A percentile compares a stretch with the other conserved stretches of the same genome.
These are phyloP conservation scores for Fusarium sp. DNA, from an alignment of 2,329 filamentous ascomycete species.

Conservation along the genomic window DNA sequence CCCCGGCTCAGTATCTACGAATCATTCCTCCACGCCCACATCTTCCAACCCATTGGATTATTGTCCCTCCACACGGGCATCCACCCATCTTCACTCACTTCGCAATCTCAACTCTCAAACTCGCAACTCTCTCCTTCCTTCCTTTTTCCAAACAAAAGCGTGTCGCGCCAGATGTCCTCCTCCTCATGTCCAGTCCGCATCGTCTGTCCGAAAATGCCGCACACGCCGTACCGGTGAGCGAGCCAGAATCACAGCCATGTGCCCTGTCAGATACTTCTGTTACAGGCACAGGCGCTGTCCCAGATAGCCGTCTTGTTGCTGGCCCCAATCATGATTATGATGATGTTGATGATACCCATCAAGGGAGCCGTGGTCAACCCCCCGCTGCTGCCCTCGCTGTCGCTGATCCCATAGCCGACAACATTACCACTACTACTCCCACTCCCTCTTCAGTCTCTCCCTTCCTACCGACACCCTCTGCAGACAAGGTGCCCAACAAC, in stretches of 20 bases:
- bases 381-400: constrained; percentile 29
- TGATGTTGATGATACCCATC: constrained; percentile 40
- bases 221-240: constrained; percentile 59
- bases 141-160: constrained; percentile 32
- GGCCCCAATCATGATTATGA: constrained; percentile 41
- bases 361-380: constrained; percentile 26
- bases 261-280: constrained; percentile 37
- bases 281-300: constrained; percentile 19
- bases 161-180: constrained; percentile 63
- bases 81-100: constrained; percentile 28
- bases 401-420: constrained; percentile 34
- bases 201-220: constrained; percentile 66
- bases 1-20: constrained; percentile 44
- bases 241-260: constrained; percentile 30
- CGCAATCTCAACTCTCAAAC: constrained; percentile 31
- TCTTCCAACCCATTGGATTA: constrained; percentile 24
- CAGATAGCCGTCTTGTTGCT: constrained; percentile 28
- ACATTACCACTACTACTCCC: constrained; percentile 37
- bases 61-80: not conserved
- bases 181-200: constrained; percentile 68
- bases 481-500: constrained; percentile 41
- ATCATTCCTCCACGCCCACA: constrained; percentile 48
- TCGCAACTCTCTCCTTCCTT: constrained; percentile 30
- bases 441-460: constrained; percentile 38
- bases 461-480: constrained; percentile 39